phyloP scores from a whole-genome alignment of 495 filamentous ascomycete species.

The Lophiostoma macrostomum region DNA sequence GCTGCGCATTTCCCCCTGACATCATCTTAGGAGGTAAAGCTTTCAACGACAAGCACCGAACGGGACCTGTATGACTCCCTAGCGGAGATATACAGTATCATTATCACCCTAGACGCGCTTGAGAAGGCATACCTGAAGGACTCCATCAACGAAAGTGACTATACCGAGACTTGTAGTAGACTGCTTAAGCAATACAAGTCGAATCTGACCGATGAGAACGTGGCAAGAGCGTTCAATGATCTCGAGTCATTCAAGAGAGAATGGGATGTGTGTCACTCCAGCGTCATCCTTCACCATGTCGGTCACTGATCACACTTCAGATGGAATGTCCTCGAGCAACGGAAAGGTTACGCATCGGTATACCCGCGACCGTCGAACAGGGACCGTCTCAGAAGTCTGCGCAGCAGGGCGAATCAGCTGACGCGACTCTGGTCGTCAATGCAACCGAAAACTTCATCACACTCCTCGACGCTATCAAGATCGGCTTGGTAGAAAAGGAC shows the following conservation, averaged over 20 bases:
- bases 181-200: slow-evolving; percentile 96
- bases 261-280: slow-evolving; percentile 69
- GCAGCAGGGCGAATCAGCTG: slow-evolving; percentile 47
- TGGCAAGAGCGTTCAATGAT: slow-evolving; percentile 76
- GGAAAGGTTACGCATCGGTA: slow-evolving; percentile 83
- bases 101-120: slow-evolving; percentile 88
- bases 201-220: slow-evolving; percentile 80
- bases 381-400: slow-evolving; percentile 45
- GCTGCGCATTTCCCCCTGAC: not conserved
- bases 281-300: not conserved
- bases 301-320: slow-evolving; percentile 45
- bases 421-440: slow-evolving; percentile 72
- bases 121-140: slow-evolving; percentile 98
- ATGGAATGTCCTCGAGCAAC: slow-evolving; percentile 93
- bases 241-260: slow-evolving; percentile 90
- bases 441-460: slow-evolving; percentile 99
- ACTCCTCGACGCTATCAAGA: slow-evolving; percentile 86
- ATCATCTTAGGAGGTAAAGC: slow-evolving; percentile 75
- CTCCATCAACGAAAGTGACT: slow-evolving; percentile 84
- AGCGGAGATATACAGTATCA: slow-evolving; percentile 96
- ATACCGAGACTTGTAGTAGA: slow-evolving; percentile 91
- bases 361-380: slow-evolving; percentile 63
- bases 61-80: slow-evolving; percentile 93
- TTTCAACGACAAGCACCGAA: slow-evolving; percentile 77
- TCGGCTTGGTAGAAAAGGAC: slow-evolving; percentile 89